phyloP scores from a whole-genome alignment of 2,329 filamentous ascomycete species.

The Botrytis pseudocinerea region DNA sequence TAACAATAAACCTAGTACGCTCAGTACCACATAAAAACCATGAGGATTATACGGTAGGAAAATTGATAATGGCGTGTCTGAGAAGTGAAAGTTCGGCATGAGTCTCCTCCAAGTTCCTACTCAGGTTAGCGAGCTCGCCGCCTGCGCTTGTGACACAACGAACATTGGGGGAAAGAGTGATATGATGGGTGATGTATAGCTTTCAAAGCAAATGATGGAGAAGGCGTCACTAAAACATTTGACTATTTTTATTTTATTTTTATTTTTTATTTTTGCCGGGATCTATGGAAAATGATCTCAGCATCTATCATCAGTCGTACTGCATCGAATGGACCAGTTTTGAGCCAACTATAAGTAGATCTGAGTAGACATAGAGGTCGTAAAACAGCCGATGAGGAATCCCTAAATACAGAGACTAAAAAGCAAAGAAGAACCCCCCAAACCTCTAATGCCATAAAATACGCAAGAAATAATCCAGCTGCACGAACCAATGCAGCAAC shows the following conservation, averaged over 20 bases:
- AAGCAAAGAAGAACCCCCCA: slow-evolving; percentile 39
- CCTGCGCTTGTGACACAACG: not conserved
- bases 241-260: slow-evolving; percentile 31
- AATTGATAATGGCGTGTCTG: not conserved
- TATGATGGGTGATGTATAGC: no score
- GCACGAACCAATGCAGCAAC: slow-evolving; percentile 37
- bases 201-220: not conserved
- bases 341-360: slow-evolving; percentile 32
- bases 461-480: slow-evolving; percentile 37
- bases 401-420: slow-evolving; percentile 39
- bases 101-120: not conserved
- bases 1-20: not conserved
- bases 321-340: slow-evolving; percentile 30
- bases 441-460: slow-evolving; percentile 38
- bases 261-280: slow-evolving; percentile 33
- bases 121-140: not conserved
- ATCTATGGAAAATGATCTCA: slow-evolving; percentile 35
- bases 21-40: not conserved
- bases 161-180: not conserved
- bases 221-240: not conserved
- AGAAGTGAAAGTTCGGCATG: not conserved
- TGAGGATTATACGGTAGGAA: not conserved
- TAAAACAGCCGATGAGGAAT: slow-evolving; percentile 36
- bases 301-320: slow-evolving; percentile 31
- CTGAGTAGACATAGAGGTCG: slow-evolving; percentile 33